Conservation (phyloP, 1,139 yeast genomes). For the Taphrina confusa region DNA sequence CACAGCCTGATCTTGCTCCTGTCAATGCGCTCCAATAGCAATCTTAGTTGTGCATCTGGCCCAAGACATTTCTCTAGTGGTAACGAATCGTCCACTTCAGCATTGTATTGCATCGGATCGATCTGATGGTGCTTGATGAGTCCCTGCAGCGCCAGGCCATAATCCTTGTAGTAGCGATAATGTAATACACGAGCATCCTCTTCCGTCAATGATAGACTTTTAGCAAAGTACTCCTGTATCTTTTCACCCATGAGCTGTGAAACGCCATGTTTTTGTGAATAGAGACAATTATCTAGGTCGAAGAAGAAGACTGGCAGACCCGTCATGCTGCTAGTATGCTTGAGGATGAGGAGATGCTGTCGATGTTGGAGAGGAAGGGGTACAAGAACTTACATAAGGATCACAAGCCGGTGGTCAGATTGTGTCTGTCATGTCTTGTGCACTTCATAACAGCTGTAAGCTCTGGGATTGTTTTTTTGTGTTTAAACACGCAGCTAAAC, state of each 20-base stretch:
- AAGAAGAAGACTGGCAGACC: constrained; percentile 59
- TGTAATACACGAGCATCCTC: constrained; percentile 78
- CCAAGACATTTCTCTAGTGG: constrained; percentile 74
- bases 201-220: constrained; percentile 60
- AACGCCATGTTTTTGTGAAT: constrained; percentile 69
- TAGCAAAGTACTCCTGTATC: constrained; percentile 78
- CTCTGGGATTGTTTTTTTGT: too few species aligned
- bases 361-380: too few species aligned
- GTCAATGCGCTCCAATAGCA: constrained; percentile 47
- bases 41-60: constrained; percentile 52
- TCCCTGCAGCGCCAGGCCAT: constrained; percentile 93
- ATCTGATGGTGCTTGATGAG: constrained; percentile 47
- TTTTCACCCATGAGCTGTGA: constrained; percentile 85
- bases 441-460: too few species aligned
- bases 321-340: constrained; percentile 5
- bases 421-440: too few species aligned
- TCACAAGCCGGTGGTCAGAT: too few species aligned
- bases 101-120: constrained; percentile 85
- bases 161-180: constrained; percentile 72
- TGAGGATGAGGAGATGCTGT: too few species aligned
- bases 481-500: too few species aligned
- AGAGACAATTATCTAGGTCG: constrained; percentile 90
- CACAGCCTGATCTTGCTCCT: constrained; percentile 60
- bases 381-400: too few species aligned
- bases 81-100: constrained; percentile 84